Conservation (phyloP, 2,329 filamentous ascomycete species). For the Aspergillus aculeatinus region DNA sequence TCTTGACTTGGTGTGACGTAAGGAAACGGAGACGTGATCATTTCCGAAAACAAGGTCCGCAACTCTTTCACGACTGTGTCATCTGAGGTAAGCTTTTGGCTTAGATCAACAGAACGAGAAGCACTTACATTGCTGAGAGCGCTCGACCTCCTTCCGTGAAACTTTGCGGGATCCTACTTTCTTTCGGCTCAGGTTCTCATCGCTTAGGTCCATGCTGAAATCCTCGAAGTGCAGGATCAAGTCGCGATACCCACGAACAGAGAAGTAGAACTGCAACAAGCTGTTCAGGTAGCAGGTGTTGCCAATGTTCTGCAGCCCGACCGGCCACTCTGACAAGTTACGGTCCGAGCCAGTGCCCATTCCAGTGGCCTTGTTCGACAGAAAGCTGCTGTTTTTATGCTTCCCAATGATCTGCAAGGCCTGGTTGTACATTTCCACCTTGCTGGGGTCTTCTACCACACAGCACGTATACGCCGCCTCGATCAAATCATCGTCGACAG, state of each 20-base stretch:
- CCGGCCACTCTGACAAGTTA: slow-evolving; percentile 61
- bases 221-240: slow-evolving; percentile 75
- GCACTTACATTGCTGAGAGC: slow-evolving; percentile 70
- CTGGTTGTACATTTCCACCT: slow-evolving; percentile 46
- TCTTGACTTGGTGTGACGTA: slow-evolving; percentile 71
- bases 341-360: slow-evolving; percentile 31
- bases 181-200: slow-evolving; percentile 63
- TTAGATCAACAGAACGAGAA: background rate
- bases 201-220: slow-evolving; percentile 66
- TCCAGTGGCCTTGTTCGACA: slow-evolving; percentile 37
- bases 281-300: slow-evolving; percentile 99
- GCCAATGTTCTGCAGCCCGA: slow-evolving; percentile 87
- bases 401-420: slow-evolving; percentile 51
- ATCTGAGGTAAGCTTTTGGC: slow-evolving; percentile 5
- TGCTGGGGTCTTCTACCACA: slow-evolving; percentile 47
- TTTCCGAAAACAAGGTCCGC: slow-evolving; percentile 65
- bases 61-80: slow-evolving; percentile 71
- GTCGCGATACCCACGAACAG: slow-evolving; percentile 75
- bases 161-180: slow-evolving; percentile 73
- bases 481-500: slow-evolving; percentile 52
- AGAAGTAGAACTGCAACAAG: slow-evolving; percentile 91
- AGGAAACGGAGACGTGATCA: slow-evolving; percentile 62
- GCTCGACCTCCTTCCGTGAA: slow-evolving; percentile 56
- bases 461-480: slow-evolving; percentile 50
- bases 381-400: slow-evolving; percentile 40